Evolutionary conservation across 495 filamentous ascomycete species (phyloP).

Genomic region (Thozetella sp.): DNA sequence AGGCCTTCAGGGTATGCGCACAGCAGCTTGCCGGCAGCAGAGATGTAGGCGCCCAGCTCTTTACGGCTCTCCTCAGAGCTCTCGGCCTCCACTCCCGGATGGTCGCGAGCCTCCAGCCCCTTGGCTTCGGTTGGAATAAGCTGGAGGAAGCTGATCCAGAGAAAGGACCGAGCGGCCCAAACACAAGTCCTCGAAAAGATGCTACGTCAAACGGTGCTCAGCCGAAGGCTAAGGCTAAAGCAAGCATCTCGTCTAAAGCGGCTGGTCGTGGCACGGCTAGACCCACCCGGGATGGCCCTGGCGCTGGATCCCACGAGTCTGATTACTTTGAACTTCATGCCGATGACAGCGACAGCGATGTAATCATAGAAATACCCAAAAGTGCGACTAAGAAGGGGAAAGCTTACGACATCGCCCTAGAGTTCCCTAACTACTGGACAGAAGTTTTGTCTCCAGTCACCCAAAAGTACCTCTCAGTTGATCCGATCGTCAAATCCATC

Average conservation of each 20-base stretch:
- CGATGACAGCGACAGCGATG: slow-evolving; percentile 40
- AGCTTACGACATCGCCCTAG: slow-evolving; percentile 67
- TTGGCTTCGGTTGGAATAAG: slow-evolving; percentile 92
- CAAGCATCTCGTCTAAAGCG: slow-evolving; percentile 15
- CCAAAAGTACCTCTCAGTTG: slow-evolving; percentile 75
- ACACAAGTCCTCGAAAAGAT: slow-evolving; percentile 16
- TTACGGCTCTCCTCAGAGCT: slow-evolving; percentile 84
- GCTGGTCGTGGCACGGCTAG: slow-evolving; percentile 23
- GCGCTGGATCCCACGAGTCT: slow-evolving; percentile 9
- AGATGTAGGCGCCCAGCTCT: slow-evolving; percentile 87
- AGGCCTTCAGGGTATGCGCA: slow-evolving; percentile 70
- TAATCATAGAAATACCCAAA: slow-evolving; percentile 33
- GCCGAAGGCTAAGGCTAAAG: slow-evolving; percentile 12
- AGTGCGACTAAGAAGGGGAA: slow-evolving; percentile 26
- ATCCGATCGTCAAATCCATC: slow-evolving; percentile 69
- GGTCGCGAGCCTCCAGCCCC: slow-evolving; percentile 81
- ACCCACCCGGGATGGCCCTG: slow-evolving; percentile 48
- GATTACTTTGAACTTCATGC: slow-evolving; percentile 39
- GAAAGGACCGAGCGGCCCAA: slow-evolving; percentile 21
- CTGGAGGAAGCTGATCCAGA: slow-evolving; percentile 67
- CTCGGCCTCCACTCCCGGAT: slow-evolving; percentile 79
- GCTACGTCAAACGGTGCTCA: not conserved
- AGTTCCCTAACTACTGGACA: slow-evolving; percentile 90
- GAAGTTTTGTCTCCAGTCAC: slow-evolving; percentile 83
- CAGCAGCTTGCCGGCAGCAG: slow-evolving; percentile 77